phyloP scores from a whole-genome alignment of 345 rosid species.

The Leavenworthia alabamica region DNA sequence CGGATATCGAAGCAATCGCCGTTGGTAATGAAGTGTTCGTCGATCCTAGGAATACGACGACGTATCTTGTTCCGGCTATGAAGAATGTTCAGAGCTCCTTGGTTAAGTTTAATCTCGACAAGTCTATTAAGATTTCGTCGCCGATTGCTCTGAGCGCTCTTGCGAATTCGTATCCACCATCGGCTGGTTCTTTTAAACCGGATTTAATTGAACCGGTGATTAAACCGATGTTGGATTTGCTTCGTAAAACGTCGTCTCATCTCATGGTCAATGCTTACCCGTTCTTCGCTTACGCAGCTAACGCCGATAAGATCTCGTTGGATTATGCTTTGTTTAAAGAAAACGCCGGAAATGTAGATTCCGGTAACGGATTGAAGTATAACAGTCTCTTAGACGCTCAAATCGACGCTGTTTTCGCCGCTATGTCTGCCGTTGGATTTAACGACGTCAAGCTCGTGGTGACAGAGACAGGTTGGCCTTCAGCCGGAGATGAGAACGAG shows the following conservation, averaged over 20 bases:
- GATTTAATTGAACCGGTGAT: conserved; percentile 56
- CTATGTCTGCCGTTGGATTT: conserved; percentile 62
- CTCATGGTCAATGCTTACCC: conserved; percentile 86
- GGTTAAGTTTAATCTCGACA: conserved; percentile 41
- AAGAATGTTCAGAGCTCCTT: conserved; percentile 58
- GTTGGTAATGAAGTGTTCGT: conserved; percentile 91
- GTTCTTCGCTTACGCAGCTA: conserved; percentile 69
- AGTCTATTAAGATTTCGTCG: conserved; percentile 58
- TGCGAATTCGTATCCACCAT: conserved; percentile 68
- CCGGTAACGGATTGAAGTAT: conserved; percentile 73
- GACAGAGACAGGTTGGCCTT: conserved; percentile 97
- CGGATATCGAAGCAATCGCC: conserved; percentile 69
- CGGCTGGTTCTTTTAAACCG: conserved; percentile 69
- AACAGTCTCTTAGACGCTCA: conserved; percentile 75
- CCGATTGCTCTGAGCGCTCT: conserved; percentile 67
- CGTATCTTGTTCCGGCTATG: conserved; percentile 78
- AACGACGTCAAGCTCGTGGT: conserved; percentile 57
- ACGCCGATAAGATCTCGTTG: conserved; percentile 54
- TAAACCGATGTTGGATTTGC: conserved; percentile 68
- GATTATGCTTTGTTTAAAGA: conserved; percentile 65
- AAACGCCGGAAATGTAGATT: conserved; percentile 64
- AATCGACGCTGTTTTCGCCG: conserved; percentile 82
- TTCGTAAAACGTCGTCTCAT: conserved; percentile 54
- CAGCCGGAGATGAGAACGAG: conserved; percentile 73
- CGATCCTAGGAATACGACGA: conserved; percentile 61